These are phyloP conservation scores for Flueggea neowawraea DNA, from an alignment of 441 rosid species.

Conservation along the genomic window DNA sequence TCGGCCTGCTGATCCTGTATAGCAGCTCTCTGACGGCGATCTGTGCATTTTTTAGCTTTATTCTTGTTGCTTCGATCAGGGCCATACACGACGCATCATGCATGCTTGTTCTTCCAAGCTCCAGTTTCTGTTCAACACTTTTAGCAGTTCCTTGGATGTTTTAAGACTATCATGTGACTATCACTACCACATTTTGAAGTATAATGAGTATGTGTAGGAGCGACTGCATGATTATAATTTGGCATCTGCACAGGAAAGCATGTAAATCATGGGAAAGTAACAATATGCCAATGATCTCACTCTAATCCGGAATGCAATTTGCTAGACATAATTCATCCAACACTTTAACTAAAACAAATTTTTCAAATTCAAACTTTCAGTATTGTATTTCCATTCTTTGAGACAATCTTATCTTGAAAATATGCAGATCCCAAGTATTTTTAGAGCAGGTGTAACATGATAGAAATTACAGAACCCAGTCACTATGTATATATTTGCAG, in stretches of 20 bases:
- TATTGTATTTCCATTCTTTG: no score
- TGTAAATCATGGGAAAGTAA: slow-evolving; percentile 1
- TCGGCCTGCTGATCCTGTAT: slow-evolving; percentile 65
- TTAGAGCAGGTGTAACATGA: no score
- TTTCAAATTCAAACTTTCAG: no score
- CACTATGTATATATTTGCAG: no score
- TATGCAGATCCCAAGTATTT: no score
- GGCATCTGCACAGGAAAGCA: slow-evolving; percentile 55
- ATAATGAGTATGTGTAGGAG: slow-evolving; percentile 75
- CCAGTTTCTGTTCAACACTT: slow-evolving; percentile 91
- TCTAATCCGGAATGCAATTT: no score
- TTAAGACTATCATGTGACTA: slow-evolving; percentile 72
- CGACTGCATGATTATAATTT: slow-evolving; percentile 63
- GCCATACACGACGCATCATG: slow-evolving; percentile 62
- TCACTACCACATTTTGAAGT: slow-evolving; percentile 58
- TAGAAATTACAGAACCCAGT: no score
- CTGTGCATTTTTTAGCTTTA: slow-evolving; percentile 71
- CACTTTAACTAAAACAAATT: no score
- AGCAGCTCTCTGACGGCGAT: slow-evolving; percentile 71
- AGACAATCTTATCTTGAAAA: no score
- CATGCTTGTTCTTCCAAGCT: slow-evolving; percentile 93
- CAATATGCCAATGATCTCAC: neutral
- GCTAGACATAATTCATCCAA: no score
- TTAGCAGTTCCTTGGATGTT: slow-evolving; percentile 86
- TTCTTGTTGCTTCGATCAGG: slow-evolving; percentile 61